Percentiles rank a stretch among this genome's conserved stretches.
Evolutionary conservation across 352 stramenopile genomes (phyloP).

Genomic region (Elongisporangium prolatum): DNA sequence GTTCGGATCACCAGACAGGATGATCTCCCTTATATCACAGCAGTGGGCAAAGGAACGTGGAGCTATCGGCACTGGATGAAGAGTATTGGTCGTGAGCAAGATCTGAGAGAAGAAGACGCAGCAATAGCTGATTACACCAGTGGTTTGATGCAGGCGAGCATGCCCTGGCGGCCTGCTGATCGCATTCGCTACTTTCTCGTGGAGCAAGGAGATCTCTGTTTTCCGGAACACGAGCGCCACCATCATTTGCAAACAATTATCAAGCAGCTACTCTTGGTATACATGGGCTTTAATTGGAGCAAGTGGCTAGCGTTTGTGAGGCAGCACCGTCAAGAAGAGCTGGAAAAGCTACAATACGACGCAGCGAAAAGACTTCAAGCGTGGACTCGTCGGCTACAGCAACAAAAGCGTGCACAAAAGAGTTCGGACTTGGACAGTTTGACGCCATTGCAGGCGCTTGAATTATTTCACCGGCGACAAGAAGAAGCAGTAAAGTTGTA

Average conservation of each 20-base stretch:
- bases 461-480: constrained; percentile 39
- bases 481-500: constrained; percentile 40
- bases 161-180: constrained; percentile 31
- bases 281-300: constrained; percentile 55
- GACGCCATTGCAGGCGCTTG: constrained; percentile 20
- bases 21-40: constrained; percentile 33
- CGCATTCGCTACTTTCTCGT: constrained; percentile 56
- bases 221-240: constrained; percentile 29
- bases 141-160: constrained; percentile 1
- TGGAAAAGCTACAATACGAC: constrained; percentile 9
- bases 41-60: constrained; percentile 33
- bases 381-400: constrained; percentile 30
- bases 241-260: constrained; percentile 43
- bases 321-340: constrained; percentile 31
- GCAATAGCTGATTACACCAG: constrained; percentile 14
- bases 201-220: constrained; percentile 32
- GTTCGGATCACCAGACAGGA: constrained; percentile 31
- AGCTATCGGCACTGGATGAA: constrained; percentile 39
- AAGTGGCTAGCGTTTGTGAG: constrained; percentile 41
- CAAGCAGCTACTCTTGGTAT: constrained; percentile 56
- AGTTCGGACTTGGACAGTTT: neutral
- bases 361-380: constrained; percentile 29
- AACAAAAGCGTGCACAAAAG: constrained; percentile 4
- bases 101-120: constrained; percentile 46
- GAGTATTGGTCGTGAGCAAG: constrained; percentile 25